Evolutionary conservation across 176 grass and related monocot species (phyloP).

Genomic region (Puccinellia tenuiflora): DNA sequence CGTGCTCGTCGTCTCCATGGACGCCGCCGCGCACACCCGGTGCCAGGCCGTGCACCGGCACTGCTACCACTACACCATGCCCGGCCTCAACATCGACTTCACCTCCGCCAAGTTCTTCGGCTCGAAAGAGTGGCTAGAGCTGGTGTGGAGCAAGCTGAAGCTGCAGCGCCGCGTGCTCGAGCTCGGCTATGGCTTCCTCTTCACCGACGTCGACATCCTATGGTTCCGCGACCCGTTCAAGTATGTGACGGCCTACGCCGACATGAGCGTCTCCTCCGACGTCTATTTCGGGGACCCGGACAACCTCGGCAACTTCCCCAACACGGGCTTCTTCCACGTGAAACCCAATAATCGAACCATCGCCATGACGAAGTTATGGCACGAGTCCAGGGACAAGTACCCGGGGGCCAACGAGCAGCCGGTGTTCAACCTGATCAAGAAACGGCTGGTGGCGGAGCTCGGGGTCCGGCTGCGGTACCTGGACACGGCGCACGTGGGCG

Average conservation of each 20-base stretch:
- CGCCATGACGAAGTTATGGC: constrained; percentile 56
- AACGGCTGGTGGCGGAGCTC: constrained; percentile 16
- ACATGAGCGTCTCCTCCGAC: constrained; percentile 57
- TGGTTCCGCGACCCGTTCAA: constrained; percentile 76
- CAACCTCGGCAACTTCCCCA: constrained; percentile 48
- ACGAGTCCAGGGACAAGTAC: constrained; percentile 13
- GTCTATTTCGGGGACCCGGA: constrained; percentile 43
- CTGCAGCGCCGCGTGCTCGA: constrained; percentile 57
- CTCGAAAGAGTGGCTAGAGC: constrained; percentile 57
- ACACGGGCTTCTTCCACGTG: constrained; percentile 69
- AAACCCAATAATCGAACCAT: constrained; percentile 35
- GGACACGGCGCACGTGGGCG: constrained; percentile 40
- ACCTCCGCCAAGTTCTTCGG: constrained; percentile 52
- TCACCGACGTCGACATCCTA: constrained; percentile 70
- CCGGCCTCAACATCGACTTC: constrained; percentile 48
- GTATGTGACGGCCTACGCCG: constrained; percentile 61
- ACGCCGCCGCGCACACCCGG: constrained; percentile 38
- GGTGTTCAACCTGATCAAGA: constrained; percentile 80
- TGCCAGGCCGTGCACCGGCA: constrained; percentile 46
- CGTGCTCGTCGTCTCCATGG: constrained; percentile 68
- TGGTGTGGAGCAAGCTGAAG: constrained; percentile 71
- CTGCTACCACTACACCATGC: constrained; percentile 51
- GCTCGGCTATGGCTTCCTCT: constrained; percentile 82
- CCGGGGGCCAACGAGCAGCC: constrained; percentile 54
- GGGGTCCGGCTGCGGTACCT: constrained; percentile 41